Evolutionary conservation across 345 rosid genomes (phyloP).

Genomic region (Rhodamnia argentea): DNA sequence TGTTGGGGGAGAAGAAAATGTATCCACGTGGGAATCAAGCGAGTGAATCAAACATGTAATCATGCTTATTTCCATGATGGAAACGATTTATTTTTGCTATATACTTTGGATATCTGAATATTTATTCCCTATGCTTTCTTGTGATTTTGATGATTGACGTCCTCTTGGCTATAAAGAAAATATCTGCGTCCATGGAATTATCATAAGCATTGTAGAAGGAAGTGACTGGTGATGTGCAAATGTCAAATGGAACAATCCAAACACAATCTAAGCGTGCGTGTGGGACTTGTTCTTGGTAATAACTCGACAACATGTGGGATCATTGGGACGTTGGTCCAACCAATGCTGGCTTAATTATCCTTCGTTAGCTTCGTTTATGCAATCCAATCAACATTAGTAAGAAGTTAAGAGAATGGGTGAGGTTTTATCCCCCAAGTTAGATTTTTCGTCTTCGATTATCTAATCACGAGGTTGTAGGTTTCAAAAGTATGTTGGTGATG

Average conservation of each 20-base stretch:
- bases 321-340: neutral
- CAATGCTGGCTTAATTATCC: neutral
- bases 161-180: neutral
- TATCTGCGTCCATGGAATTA: neutral
- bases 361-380: neutral
- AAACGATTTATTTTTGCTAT: neutral
- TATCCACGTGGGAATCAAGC: neutral
- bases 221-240: neutral
- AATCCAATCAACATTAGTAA: neutral
- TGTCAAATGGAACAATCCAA: neutral
- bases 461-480: neutral
- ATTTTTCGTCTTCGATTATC: neutral
- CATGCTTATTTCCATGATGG: neutral
- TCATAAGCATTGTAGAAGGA: neutral
- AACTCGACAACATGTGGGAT: neutral
- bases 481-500: neutral
- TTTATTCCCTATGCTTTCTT: neutral
- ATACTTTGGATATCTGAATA: neutral
- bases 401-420: neutral
- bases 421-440: neutral
- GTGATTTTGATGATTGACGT: neutral
- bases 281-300: neutral
- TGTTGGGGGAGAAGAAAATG: neutral
- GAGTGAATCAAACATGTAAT: neutral
- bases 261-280: neutral